Base-by-base conservation (phyloP, 2,329 filamentous ascomycete species). In the Fusarium sp. region DNA sequence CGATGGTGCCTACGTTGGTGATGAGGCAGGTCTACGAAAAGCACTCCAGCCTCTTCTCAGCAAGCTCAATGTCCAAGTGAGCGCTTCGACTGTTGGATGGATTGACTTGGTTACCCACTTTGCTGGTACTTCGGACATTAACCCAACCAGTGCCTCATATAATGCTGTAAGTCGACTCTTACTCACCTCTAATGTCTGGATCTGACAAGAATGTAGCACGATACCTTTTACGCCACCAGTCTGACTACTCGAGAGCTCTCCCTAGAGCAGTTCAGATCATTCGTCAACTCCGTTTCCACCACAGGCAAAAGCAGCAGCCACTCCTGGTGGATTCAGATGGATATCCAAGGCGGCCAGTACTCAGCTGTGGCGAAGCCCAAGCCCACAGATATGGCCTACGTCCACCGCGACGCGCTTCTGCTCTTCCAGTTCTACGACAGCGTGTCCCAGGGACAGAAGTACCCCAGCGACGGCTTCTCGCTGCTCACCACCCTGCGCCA, bases 371-470 rank as follows among this genome's bases (percentile, higher is more conserved):
- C 83, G 1, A 77, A 80, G 41, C 70, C 82, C 6, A 66, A 80
- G 11, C 65, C 73, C 7, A 54, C 76, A 9, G 77, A 77, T 8
- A 82, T 83, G 0, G 80, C 85, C 2, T 87, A 84, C 68, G 78
- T 82, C 0, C 84, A 85, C 71, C 84, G 83, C 13, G 81, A 85
- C 62, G 83, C 85, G 70, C 83, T 89, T 14, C 83, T 88, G 2
- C 85, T 90, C 7, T 87, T 86, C 66, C 86, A 90, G 75, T 83
- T 88, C 62, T 84, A 85, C 66, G 87, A 89, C 76, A 79, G 83
- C 3, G 80, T 80, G 2, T 54, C 72, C 0, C 58, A 69, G 13
- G 73, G 66, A 5, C 30, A 58, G 1, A 57, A 70, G 10, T 85
- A 83, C 61, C 83, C 83, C 0, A 57, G 72, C 4, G 79, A 81